Conservation (phyloP, 495 filamentous ascomycete species). For the Trichocladium uniseriatum region DNA sequence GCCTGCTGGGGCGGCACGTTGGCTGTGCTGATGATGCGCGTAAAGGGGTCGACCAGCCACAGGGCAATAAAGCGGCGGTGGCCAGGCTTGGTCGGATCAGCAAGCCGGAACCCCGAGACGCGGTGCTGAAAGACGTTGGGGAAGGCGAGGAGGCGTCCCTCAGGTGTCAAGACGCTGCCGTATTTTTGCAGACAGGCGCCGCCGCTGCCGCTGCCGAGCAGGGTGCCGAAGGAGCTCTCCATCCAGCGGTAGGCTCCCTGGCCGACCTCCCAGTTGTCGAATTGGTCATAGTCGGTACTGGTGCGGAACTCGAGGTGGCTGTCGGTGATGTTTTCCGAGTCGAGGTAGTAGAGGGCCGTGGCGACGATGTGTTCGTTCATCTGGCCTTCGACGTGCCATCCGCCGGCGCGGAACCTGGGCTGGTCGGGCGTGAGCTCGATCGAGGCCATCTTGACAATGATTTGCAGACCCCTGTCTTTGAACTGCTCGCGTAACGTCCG, state of each 20-base stretch:
- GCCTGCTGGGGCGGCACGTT: slow-evolving; percentile 47
- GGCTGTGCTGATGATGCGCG: slow-evolving; percentile 42
- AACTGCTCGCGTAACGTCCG: slow-evolving; percentile 28
- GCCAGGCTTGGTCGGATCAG: slow-evolving; percentile 41
- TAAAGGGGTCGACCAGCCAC: slow-evolving; percentile 47
- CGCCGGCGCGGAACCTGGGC: slow-evolving; percentile 24
- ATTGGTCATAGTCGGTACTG: slow-evolving; percentile 22
- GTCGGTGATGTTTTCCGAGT: slow-evolving; percentile 50
- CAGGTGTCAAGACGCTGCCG: slow-evolving; percentile 25
- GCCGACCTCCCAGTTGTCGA: neutral
- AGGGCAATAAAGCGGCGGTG: slow-evolving; percentile 48
- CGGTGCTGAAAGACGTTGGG: slow-evolving; percentile 46
- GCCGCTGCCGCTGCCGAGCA: neutral
- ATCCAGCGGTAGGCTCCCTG: slow-evolving; percentile 21
- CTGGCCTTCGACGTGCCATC: slow-evolving; percentile 45
- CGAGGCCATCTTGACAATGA: slow-evolving; percentile 56
- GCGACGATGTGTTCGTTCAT: slow-evolving; percentile 51
- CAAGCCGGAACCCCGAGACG: slow-evolving; percentile 41
- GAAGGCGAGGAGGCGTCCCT: slow-evolving; percentile 33
- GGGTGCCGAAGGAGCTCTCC: slow-evolving; percentile 22
- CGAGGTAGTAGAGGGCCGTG: slow-evolving; percentile 52
- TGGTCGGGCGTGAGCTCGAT: slow-evolving; percentile 55
- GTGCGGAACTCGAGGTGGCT: slow-evolving; percentile 46
- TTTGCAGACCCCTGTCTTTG: slow-evolving; percentile 39
- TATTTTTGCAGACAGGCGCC: slow-evolving; percentile 23